Base-by-base conservation (phyloP, 768 basidiomycete species). In the Russula virescens region DNA sequence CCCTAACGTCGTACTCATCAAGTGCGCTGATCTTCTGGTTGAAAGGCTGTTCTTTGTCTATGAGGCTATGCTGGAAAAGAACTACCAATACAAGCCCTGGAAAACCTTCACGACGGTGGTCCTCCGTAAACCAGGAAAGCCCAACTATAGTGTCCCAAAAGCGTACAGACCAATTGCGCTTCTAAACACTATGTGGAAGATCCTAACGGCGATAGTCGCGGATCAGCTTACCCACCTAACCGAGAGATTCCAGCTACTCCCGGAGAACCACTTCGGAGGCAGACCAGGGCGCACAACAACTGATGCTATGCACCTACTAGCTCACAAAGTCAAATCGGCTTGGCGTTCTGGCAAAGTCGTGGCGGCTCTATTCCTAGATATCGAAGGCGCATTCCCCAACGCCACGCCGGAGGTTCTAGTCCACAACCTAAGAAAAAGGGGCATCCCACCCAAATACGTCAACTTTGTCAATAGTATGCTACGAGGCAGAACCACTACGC, bases 241-340 rank as follows among this genome's bases (percentile, higher is more conserved):
- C 2, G 16, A 51, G 45, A 9, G 31, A 68, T 38, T 49, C 18
- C 2, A 46, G 1, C 55, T 71, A 1, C 52, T 72, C 0, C 46
- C 68, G 11, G 5, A n/a, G 7, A 55, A 49, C 16, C 73, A 74
- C 26, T 73, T 43, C 18, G 42, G 42, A 3, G 18, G 42, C 5
- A 43, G 42, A 19, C 42, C 42, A 19, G 42, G 42, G 8, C 53
- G 68, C 0, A 62, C 69, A 0, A 73, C 73, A 0, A 68, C 68
- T 0, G 73, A 74, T 59, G 64, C 73, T 3, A 19, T 73, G 4
- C 73, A 73, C 48, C 65, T 67, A 0, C 38, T 71, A 3, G 62
- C 61, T 9, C 49, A 65, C n/a, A 68, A 47, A 9, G 52, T 72
- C 42, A 69, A 69, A 23, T 65, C 69, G 28, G 60, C 69, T 1